phyloP scores from a whole-genome alignment of 352 stramenopile species.

The Plasmopara muralis region DNA sequence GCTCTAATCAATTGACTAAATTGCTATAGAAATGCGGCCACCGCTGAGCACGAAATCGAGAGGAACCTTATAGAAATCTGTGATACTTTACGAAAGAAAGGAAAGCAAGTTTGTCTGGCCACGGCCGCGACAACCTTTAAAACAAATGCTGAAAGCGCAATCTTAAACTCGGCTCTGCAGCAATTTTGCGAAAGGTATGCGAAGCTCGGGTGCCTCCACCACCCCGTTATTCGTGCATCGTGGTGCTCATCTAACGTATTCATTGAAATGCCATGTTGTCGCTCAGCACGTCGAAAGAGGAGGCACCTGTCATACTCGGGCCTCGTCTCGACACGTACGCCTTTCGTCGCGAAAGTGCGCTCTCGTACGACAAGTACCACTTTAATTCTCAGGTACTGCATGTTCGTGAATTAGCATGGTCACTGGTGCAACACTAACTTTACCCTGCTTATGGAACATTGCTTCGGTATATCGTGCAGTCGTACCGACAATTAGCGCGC shows the following conservation, averaged over 20 bases:
- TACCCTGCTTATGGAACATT: background rate
- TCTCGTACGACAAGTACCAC: constrained; percentile 68
- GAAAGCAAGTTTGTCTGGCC: constrained; percentile 69
- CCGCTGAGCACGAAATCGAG: constrained; percentile 30
- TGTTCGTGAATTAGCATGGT: constrained; percentile 1
- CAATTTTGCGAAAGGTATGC: constrained; percentile 69
- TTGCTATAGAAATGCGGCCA: constrained; percentile 21
- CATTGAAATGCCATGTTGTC: constrained; percentile 3
- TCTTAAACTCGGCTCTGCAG: constrained; percentile 58
- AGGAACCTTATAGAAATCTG: constrained; percentile 67
- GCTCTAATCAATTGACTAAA: background rate
- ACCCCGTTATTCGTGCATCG: background rate
- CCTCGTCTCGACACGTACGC: constrained; percentile 69
- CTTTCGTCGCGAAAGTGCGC: constrained; percentile 51
- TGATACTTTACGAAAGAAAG: constrained; percentile 76
- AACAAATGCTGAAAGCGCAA: constrained; percentile 31
- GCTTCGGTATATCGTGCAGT: constrained; percentile 28
- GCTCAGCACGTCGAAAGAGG: constrained; percentile 58
- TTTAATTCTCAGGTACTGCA: constrained; percentile 68
- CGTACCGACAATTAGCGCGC: constrained; percentile 68
- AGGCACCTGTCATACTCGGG: constrained; percentile 55
- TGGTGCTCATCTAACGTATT: constrained; percentile 10
- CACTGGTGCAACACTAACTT: background rate
- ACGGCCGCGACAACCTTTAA: constrained; percentile 44
- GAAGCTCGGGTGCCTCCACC: background rate